Percentiles rank a stretch among this genome's conserved stretches.
Conservation (phyloP, 2,329 filamentous ascomycete genomes). For the Penicillium sp. region DNA sequence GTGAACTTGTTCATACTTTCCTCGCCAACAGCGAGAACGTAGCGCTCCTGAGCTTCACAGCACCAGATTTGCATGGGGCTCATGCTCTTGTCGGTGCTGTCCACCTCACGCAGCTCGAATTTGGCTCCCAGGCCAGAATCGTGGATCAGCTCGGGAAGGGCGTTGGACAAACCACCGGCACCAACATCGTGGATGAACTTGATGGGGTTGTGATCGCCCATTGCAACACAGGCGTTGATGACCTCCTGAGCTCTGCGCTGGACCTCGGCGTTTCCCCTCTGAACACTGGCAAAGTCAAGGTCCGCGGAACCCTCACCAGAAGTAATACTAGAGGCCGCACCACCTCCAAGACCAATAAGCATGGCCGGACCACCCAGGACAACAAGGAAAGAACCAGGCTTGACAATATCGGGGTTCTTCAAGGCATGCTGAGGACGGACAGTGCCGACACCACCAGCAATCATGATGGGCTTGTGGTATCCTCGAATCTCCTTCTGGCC, state of each 20-base stretch:
- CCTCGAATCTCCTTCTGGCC: slow-evolving; percentile 73
- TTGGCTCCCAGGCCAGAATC: slow-evolving; percentile 87
- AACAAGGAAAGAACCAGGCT: slow-evolving; percentile 83
- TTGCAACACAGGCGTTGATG: slow-evolving; percentile 86
- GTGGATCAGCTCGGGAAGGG: slow-evolving; percentile 84
- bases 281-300: slow-evolving; percentile 94
- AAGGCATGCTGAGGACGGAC: slow-evolving; percentile 88
- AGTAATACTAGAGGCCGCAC: slow-evolving; percentile 87
- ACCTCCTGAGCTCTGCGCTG: slow-evolving; percentile 96
- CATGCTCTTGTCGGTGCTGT: slow-evolving; percentile 87
- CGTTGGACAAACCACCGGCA: slow-evolving; percentile 82
- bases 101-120: slow-evolving; percentile 92
- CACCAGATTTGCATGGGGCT: slow-evolving; percentile 98
- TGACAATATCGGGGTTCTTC: slow-evolving; percentile 76
- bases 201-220: slow-evolving; percentile 84
- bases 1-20: slow-evolving; percentile 73
- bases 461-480: slow-evolving; percentile 98
- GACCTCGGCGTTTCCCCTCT: slow-evolving; percentile 95
- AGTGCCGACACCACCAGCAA: slow-evolving; percentile 91
- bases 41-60: slow-evolving; percentile 94
- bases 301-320: slow-evolving; percentile 87
- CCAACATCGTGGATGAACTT: slow-evolving; percentile 97
- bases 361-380: slow-evolving; percentile 95
- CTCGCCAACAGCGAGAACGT: slow-evolving; percentile 83
- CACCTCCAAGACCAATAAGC: slow-evolving; percentile 94